Conservation (phyloP, 163 green algal species). For the Trebouxiophyceae sp. region DNA sequence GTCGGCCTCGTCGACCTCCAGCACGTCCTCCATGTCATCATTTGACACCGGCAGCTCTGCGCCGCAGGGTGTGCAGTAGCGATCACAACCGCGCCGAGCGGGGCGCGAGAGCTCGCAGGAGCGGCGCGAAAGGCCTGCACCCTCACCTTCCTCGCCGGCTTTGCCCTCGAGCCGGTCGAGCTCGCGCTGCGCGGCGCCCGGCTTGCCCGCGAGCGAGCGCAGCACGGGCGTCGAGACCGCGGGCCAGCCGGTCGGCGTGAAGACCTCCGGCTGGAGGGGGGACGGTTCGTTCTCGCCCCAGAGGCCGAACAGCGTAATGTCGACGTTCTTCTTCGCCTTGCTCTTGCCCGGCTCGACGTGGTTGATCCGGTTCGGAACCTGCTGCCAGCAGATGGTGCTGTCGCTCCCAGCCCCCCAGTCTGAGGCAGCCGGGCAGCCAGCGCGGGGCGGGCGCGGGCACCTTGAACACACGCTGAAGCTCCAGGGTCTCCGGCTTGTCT, state of each 20-base stretch:
- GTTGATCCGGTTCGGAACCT: too few relatives aligned
- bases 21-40: slow-evolving; percentile 9
- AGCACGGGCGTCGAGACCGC: slow-evolving; percentile 62
- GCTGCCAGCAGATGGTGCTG: background rate
- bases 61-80: too few relatives aligned
- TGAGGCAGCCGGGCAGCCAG: background rate
- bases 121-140: background rate
- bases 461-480: slow-evolving; percentile 54
- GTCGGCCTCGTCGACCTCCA: too few relatives aligned
- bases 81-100: too few relatives aligned
- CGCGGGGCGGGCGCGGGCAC: too few relatives aligned
- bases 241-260: slow-evolving; percentile 39
- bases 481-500: slow-evolving; percentile 23
- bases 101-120: too few relatives aligned
- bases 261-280: slow-evolving; percentile 38
- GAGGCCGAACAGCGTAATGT: slow-evolving; percentile 63
- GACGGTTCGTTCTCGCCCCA: slow-evolving; percentile 52
- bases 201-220: slow-evolving; percentile 65
- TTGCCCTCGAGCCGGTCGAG: slow-evolving; percentile 8
- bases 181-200: slow-evolving; percentile 46
- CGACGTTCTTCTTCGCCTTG: slow-evolving; percentile 46
- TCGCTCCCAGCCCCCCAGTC: background rate
- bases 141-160: background rate
- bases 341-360: slow-evolving; percentile 36
- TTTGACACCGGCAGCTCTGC: too few relatives aligned